These are phyloP conservation scores for Syzygium oleosum DNA, from an alignment of 345 rosid species.

Conservation along the genomic window DNA sequence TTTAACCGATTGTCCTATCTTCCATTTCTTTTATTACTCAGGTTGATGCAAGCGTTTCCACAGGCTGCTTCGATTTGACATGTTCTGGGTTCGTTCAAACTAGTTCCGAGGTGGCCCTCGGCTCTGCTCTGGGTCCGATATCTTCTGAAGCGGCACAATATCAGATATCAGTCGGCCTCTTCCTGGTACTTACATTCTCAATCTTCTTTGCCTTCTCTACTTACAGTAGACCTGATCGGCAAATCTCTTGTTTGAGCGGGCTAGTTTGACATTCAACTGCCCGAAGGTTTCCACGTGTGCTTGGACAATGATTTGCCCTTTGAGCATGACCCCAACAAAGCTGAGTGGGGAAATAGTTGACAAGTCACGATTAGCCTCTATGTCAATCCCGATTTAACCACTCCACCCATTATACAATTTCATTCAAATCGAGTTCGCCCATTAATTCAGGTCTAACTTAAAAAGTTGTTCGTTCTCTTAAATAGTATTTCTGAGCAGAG, in stretches of 20 bases:
- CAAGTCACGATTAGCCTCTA: too few relatives aligned
- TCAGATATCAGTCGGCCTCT: constrained; percentile 2
- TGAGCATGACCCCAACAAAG: too few relatives aligned
- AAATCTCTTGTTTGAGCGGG: not conserved
- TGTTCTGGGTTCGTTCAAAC: constrained; percentile 50
- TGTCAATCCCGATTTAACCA: not conserved
- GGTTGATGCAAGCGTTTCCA: constrained; percentile 16
- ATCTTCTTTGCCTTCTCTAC: not conserved
- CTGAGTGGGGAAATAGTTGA: too few relatives aligned
- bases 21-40: not conserved
- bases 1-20: not conserved
- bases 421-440: not conserved
- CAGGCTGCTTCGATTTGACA: constrained; percentile 35
- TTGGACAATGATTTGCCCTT: not conserved
- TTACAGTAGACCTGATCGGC: not conserved
- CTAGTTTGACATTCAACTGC: not conserved
- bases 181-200: constrained; percentile 12
- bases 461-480: not conserved
- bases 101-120: constrained; percentile 6
- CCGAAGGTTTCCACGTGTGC: not conserved
- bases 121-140: constrained; percentile 5
- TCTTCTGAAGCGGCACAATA: constrained; percentile 17
- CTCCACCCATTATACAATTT: not conserved
- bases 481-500: not conserved
- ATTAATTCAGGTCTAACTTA: not conserved